Percentiles rank a stretch among this genome's conserved stretches.
These are phyloP conservation scores for Cladobotryum protrusum DNA, from an alignment of 2,329 filamentous ascomycete species.

Conservation along the genomic window DNA sequence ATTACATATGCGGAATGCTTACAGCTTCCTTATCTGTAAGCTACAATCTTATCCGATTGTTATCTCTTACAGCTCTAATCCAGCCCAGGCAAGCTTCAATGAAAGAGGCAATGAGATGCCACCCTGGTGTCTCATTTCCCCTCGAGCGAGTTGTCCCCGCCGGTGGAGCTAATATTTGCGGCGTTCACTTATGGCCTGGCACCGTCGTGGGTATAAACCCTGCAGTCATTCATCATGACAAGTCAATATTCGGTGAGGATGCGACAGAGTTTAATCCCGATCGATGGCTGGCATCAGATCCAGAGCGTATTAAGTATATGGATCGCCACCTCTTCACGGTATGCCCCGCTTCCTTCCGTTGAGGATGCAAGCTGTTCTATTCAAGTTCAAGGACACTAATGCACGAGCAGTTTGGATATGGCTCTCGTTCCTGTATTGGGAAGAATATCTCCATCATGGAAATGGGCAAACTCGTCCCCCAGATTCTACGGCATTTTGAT, in stretches of 20 bases:
- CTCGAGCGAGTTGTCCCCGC: slow-evolving; percentile 11
- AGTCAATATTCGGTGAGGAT: slow-evolving; percentile 51
- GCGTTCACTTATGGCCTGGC: slow-evolving; percentile 3
- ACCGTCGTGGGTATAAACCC: slow-evolving; percentile 35
- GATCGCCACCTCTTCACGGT: slow-evolving; percentile 8
- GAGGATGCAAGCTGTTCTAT: slow-evolving; percentile 7
- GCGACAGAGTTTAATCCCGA: slow-evolving; percentile 51
- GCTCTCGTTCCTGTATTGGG: slow-evolving; percentile 44
- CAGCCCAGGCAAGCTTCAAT: slow-evolving; percentile 26
- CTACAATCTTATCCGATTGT: slow-evolving; percentile 36
- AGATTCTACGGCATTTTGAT: slow-evolving; percentile 11
- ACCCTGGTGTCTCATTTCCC: slow-evolving; percentile 39
- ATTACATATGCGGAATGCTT: slow-evolving; percentile 48
- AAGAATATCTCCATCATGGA: slow-evolving; percentile 16
- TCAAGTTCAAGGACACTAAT: neutral
- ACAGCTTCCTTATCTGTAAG: slow-evolving; percentile 48
- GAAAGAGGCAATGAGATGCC: slow-evolving; percentile 39
- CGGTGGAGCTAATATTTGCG: slow-evolving; percentile 6
- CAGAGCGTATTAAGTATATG: slow-evolving; percentile 11
- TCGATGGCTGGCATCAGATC: slow-evolving; percentile 34
- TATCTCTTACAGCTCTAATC: neutral
- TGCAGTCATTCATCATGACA: slow-evolving; percentile 44
- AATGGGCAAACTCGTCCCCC: slow-evolving; percentile 15
- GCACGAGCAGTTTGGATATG: slow-evolving; percentile 40
- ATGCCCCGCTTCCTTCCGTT: neutral